Evolutionary conservation across 2,329 filamentous ascomycete genomes (phyloP).

Genomic region (Pseudogymnoascus sp.): DNA sequence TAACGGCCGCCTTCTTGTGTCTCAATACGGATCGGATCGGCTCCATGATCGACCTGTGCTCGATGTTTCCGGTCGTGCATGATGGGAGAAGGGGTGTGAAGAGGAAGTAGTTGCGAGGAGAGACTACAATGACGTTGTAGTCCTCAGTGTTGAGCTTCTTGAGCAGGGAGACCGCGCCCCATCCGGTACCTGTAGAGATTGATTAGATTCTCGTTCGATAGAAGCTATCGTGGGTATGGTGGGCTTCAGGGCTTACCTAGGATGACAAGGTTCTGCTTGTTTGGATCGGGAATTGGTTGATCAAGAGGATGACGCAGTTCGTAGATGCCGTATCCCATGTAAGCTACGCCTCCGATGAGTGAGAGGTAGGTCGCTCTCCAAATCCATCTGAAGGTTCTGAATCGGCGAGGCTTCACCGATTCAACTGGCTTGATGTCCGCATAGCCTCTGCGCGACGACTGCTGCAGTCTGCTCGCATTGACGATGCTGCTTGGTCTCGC

Average conservation of each 20-base stretch:
- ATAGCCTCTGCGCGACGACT: slow-evolving; percentile 38
- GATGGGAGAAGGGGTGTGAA: slow-evolving; percentile 96
- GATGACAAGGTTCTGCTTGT: slow-evolving; percentile 94
- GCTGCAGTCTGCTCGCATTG: slow-evolving; percentile 27
- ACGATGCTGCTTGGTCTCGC: slow-evolving; percentile 22
- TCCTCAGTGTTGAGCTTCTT: slow-evolving; percentile 99
- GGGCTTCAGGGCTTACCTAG: slow-evolving; percentile 54
- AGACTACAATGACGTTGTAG: slow-evolving; percentile 98
- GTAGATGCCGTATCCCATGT: slow-evolving; percentile 74
- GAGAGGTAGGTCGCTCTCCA: slow-evolving; percentile 80
- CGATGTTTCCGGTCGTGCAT: slow-evolving; percentile 93
- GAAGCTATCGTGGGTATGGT: neutral
- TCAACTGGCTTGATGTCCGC: slow-evolving; percentile 21
- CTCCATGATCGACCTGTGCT: slow-evolving; percentile 99
- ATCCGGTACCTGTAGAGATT: slow-evolving; percentile 67
- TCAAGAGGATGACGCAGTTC: slow-evolving; percentile 70
- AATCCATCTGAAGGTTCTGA: slow-evolving; percentile 65
- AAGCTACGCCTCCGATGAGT: slow-evolving; percentile 57
- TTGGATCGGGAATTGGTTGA: slow-evolving; percentile 69
- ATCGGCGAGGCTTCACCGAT: slow-evolving; percentile 39
- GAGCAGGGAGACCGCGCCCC: slow-evolving; percentile 89
- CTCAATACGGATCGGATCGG: slow-evolving; percentile 91
- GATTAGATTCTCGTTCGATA: slow-evolving; percentile 13
- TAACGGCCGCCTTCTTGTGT: slow-evolving; percentile 86
- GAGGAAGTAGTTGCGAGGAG: slow-evolving; percentile 98